phyloP scores from a whole-genome alignment of 108 stramenopile genomes.

The Cyclotella atomus region DNA sequence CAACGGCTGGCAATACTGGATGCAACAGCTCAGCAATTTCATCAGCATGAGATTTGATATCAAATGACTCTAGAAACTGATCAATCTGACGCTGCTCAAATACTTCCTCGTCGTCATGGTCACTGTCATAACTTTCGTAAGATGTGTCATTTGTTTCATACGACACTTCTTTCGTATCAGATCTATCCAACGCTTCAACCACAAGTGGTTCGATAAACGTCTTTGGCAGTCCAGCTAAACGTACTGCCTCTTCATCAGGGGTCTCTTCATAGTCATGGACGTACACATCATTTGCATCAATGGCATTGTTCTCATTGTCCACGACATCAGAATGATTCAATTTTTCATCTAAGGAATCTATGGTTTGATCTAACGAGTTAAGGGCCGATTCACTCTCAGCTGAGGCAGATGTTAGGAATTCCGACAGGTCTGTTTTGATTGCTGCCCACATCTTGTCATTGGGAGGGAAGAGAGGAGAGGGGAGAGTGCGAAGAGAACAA shows the following conservation, averaged over 20 bases:
- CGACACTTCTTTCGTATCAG: slow-evolving; percentile 14
- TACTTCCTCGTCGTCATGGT: slow-evolving; percentile 9
- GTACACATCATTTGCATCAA: background rate
- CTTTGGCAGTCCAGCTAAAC: slow-evolving; percentile 7
- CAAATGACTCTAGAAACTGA: slow-evolving; percentile 37
- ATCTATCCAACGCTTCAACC: background rate
- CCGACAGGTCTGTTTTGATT: slow-evolving; percentile 19
- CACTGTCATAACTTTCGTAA: slow-evolving; percentile 10
- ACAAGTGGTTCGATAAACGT: slow-evolving; percentile 21
- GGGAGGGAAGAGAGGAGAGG: slow-evolving; percentile 98
- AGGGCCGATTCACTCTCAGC: slow-evolving; percentile 4
- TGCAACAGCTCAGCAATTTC: slow-evolving; percentile 59
- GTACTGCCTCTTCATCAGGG: slow-evolving; percentile 13
- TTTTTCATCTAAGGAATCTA: slow-evolving; percentile 5
- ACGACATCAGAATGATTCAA: slow-evolving; percentile 3
- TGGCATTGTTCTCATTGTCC: slow-evolving; percentile 2
- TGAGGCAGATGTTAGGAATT: slow-evolving; percentile 6
- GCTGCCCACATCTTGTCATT: slow-evolving; percentile 27
- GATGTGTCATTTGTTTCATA: background rate
- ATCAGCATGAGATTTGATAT: slow-evolving; percentile 57
- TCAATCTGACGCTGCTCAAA: slow-evolving; percentile 11
- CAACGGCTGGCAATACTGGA: background rate
- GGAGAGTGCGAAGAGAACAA: too few species aligned
- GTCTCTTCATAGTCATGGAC: slow-evolving; percentile 19
- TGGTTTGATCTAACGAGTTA: slow-evolving; percentile 4